These are phyloP conservation scores for Taphrina wiesneri DNA, from an alignment of 1,139 yeast species.

Conservation along the genomic window DNA sequence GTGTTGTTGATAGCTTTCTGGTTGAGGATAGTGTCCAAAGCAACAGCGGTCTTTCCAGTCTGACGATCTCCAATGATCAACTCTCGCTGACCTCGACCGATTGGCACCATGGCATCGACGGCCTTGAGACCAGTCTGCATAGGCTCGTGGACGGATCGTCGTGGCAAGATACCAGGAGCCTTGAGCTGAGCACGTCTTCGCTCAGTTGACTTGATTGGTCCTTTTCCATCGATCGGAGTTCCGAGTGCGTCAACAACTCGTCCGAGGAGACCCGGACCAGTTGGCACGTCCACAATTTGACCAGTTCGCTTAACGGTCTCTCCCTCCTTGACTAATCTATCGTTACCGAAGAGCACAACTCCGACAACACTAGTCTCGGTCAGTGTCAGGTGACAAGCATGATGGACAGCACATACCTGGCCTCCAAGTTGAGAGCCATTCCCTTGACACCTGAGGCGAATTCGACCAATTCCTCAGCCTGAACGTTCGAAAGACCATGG, in stretches of 20 bases:
- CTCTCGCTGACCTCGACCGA: conserved; percentile 99
- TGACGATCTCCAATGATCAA: conserved; percentile 99
- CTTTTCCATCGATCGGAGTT: conserved; percentile 99
- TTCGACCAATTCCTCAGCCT: conserved; percentile 99
- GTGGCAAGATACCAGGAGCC: conserved; percentile 99
- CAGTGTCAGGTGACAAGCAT: not conserved
- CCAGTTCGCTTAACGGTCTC: conserved; percentile 99
- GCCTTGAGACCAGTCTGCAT: conserved; percentile 99
- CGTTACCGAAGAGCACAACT: conserved; percentile 99
- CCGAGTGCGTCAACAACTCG: conserved; percentile 99
- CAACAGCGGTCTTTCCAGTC: conserved; percentile 99
- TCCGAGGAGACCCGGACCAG: conserved; percentile 97
- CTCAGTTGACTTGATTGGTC: conserved; percentile 86
- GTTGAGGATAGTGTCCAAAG: conserved; percentile 95
- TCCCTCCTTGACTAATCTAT: conserved; percentile 98
- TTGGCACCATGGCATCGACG: conserved; percentile 98
- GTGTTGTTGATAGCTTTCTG: conserved; percentile 99
- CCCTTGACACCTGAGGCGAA: conserved; percentile 99
- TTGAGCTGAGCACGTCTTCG: conserved; percentile 95
- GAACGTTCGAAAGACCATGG: conserved; percentile 98
- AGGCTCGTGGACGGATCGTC: conserved; percentile 98
- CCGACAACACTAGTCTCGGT: conserved; percentile 69
- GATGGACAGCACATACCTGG: conserved; percentile 55
- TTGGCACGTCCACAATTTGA: conserved; percentile 98
- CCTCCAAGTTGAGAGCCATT: conserved; percentile 99